phyloP scores from a whole-genome alignment of 352 stramenopile species.

The Saprolegnia parasitica region DNA sequence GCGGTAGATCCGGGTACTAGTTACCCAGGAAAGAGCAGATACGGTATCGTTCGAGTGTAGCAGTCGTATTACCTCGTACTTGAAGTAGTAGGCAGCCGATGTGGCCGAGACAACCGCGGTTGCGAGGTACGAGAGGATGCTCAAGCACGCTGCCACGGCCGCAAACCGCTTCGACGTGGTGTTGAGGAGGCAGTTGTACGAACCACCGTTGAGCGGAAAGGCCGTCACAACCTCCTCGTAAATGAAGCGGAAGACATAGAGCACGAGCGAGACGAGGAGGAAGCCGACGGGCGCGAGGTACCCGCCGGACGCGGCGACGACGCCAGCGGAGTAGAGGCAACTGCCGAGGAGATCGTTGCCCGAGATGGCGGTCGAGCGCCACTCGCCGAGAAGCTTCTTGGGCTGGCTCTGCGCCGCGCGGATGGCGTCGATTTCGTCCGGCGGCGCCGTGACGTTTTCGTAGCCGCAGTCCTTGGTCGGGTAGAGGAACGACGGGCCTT shows the following conservation, averaged over 20 bases:
- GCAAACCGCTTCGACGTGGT: constrained; percentile 88
- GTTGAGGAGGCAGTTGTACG: constrained; percentile 91
- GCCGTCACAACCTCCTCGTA: constrained; percentile 90
- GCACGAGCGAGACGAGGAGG: constrained; percentile 60
- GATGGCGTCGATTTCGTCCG: constrained; percentile 30
- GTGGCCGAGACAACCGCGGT: constrained; percentile 73
- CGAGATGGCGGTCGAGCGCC: constrained; percentile 84
- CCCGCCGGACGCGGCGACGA: constrained; percentile 58
- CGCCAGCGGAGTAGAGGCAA: constrained; percentile 73
- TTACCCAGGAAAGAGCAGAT: no score
- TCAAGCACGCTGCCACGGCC: constrained; percentile 78
- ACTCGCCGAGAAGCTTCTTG: constrained; percentile 55
- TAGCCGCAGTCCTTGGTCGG: no score
- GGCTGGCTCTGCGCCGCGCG: constrained; percentile 4
- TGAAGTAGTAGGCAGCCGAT: constrained; percentile 51
- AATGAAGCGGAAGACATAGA: constrained; percentile 72
- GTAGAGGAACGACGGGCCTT: no score
- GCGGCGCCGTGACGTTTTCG: no score
- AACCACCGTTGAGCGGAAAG: constrained; percentile 86
- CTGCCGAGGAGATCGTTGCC: constrained; percentile 89
- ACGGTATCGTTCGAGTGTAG: neutral
- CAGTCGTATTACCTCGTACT: constrained; percentile 41
- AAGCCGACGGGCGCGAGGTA: constrained; percentile 80
- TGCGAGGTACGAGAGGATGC: constrained; percentile 88
- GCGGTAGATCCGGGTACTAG: constrained; percentile 32